phyloP scores from a whole-genome alignment of 306 rosid species.

The Phaseolus lunatus region DNA sequence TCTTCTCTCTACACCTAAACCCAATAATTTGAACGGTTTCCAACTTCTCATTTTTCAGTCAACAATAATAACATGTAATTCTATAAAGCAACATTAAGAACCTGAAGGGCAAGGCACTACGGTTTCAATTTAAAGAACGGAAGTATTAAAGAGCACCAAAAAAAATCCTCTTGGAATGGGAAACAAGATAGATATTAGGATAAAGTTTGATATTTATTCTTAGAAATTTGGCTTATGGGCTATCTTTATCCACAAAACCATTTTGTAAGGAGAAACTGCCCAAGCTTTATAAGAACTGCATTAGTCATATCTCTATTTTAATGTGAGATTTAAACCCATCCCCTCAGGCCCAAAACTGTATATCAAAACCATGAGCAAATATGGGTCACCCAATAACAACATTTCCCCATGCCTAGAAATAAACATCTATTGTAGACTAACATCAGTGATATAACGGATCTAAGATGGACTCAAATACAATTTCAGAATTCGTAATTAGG shows the following conservation, averaged over 20 bases:
- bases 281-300: not conserved
- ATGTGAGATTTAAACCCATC: not conserved
- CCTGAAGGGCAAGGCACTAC: conserved; percentile 7
- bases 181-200: conserved; percentile 26
- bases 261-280: not conserved
- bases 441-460: not conserved
- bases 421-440: not conserved
- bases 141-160: conserved; percentile 2
- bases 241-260: not conserved
- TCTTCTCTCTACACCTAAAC: not conserved
- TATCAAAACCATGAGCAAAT: not conserved
- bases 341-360: not conserved
- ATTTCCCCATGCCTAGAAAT: not conserved
- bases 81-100: conserved; percentile 22
- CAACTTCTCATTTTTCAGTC: not conserved
- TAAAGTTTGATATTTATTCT: not conserved
- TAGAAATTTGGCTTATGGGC: not conserved
- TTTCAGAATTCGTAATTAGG: not conserved
- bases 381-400: not conserved
- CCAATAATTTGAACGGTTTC: not conserved
- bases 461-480: not conserved
- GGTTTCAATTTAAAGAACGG: not conserved
- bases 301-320: not conserved
- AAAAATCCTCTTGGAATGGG: conserved; percentile 11
- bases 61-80: not conserved